Conservation (phyloP, 2,329 filamentous ascomycete genomes). For the Aspergillus candidus region DNA sequence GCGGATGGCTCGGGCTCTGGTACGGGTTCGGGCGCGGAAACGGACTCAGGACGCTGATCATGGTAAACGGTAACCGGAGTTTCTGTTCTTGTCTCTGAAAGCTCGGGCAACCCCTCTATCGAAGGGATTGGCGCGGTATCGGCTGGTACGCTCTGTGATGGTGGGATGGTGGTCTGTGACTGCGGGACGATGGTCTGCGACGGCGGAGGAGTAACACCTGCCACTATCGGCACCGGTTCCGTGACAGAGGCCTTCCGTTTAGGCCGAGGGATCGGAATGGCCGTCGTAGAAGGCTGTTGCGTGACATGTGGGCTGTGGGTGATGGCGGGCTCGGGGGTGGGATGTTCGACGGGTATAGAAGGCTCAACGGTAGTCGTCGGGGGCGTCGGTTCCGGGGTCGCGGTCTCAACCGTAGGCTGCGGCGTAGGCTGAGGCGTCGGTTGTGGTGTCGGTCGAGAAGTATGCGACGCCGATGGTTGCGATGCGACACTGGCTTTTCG, state of each 20-base stretch:
- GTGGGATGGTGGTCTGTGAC: conserved; percentile 1
- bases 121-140: conserved; percentile 12
- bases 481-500: conserved; percentile 36
- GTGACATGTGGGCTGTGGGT: conserved; percentile 2
- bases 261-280: conserved; percentile 24
- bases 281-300: conserved; percentile 9
- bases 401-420: conserved; percentile 17
- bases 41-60: too few species aligned
- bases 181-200: too few species aligned
- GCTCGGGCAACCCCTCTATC: conserved; percentile 8
- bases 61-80: too few species aligned
- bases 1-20: neutral
- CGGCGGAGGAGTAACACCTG: neutral
- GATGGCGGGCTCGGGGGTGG: conserved; percentile 13
- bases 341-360: conserved; percentile 14
- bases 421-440: conserved; percentile 19
- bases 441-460: conserved; percentile 25
- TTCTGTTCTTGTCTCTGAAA: too few species aligned
- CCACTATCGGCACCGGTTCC: conserved; percentile 6
- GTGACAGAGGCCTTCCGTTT: conserved; percentile 23
- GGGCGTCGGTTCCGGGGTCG: conserved; percentile 12
- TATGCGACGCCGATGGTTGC: conserved; percentile 24
- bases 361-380: conserved; percentile 8
- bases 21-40: conserved; percentile 3
- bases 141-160: conserved; percentile 10